Base-by-base conservation (phyloP, 768 basidiomycete species). In the Termitomyces sp. region DNA sequence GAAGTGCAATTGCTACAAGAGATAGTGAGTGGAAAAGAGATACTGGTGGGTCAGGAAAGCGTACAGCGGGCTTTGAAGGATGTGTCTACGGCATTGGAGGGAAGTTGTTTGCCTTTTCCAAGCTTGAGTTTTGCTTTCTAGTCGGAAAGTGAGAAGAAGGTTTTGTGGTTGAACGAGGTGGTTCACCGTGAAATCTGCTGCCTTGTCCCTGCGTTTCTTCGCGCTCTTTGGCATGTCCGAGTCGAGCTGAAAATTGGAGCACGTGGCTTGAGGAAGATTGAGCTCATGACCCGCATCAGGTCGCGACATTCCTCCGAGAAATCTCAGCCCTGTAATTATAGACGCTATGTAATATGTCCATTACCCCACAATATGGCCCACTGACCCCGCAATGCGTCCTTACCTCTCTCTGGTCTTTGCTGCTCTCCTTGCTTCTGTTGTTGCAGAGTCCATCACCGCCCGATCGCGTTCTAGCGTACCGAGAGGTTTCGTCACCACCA, bases 121-220 rank as follows among this genome's bases (percentile, higher is more conserved):
- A 99, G 89, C 72, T 97, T 99, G 38, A 97, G 80, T 71, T 91
- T 98, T 26, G 92, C 86, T 92, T 94, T 98, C 93, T 98, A 70
- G 38, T 54, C 49, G 40, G 16, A 2, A 46, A 40, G 38, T 51
- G 53, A 58, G 30, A 51, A 55, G 18, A 22, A 20, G 30, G 16
- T 20, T 46, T 45, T 50, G 20, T 36, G 16, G 43, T 13, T 24
- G 20, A 26, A 36, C 30, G 14, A 58, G 28, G 24, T 16, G 26
- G 47, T 45, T 58, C 69, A 91, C 93, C 28, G 85, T 80, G 64
- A 98, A 97, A 70, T 98, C 95, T 47, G 88, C 88, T 2, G 82
- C 85, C 69, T 91, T 94, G 61, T 89, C 91, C 67, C 87, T 95
- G 68, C 84, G 87, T 73, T 91, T 94, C 72, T 90, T 94, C 6